Conservation (phyloP, 75 land plant genomes). For the Larix kaempferi region DNA sequence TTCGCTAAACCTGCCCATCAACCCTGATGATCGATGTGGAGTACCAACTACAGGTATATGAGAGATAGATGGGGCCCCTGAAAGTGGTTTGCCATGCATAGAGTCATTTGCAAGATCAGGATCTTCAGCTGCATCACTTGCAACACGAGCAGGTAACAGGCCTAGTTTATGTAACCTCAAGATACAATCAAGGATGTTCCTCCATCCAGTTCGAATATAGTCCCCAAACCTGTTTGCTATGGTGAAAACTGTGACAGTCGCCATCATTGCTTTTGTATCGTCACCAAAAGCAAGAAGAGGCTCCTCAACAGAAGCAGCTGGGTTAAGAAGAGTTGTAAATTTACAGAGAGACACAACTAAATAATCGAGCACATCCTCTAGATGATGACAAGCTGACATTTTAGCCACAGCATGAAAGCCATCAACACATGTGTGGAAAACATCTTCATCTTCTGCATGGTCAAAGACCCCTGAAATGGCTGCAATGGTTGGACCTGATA, state of each 20-base stretch:
- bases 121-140: constrained; percentile 80
- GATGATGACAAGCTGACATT: constrained; percentile 78
- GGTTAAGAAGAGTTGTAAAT: constrained; percentile 70
- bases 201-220: constrained; percentile 75
- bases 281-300: constrained; percentile 76
- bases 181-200: constrained; percentile 82
- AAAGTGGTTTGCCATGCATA: constrained; percentile 51
- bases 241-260: constrained; percentile 70
- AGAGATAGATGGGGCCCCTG: constrained; percentile 37
- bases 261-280: constrained; percentile 78
- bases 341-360: constrained; percentile 83
- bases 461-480: constrained; percentile 98
- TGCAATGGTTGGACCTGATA: constrained; percentile 97
- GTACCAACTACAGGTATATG: constrained; percentile 55
- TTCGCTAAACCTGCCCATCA: constrained; percentile 88
- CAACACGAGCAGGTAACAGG: constrained; percentile 67
- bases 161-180: constrained; percentile 80
- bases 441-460: constrained; percentile 81
- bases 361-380: constrained; percentile 82
- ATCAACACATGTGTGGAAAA: constrained; percentile 60
- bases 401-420: constrained; percentile 83
- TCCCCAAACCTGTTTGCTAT: constrained; percentile 84
- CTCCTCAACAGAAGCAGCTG: constrained; percentile 63
- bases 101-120: constrained; percentile 50
- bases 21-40: constrained; percentile 70